phyloP scores from a whole-genome alignment of 352 stramenopile genomes.

The Phytophthora capsici region DNA sequence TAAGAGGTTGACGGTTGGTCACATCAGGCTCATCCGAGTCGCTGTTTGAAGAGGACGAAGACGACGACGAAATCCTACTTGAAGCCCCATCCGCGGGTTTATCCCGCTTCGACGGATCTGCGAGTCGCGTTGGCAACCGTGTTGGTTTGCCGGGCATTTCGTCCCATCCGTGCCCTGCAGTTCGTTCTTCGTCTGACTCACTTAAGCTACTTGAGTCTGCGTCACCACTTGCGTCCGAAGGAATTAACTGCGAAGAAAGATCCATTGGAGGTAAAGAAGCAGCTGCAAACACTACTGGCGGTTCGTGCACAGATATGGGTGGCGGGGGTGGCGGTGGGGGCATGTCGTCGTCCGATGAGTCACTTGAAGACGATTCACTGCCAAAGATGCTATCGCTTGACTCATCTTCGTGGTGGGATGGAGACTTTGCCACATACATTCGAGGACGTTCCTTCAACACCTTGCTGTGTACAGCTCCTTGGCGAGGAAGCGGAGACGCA shows the following conservation, averaged over 20 bases:
- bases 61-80: conserved; percentile 16
- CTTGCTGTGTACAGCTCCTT: conserved; percentile 38
- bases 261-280: conserved; percentile 19
- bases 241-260: conserved; percentile 38
- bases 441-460: conserved; percentile 69
- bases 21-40: conserved; percentile 33
- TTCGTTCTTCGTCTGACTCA: conserved; percentile 45
- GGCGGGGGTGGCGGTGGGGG: conserved; percentile 58
- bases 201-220: conserved; percentile 59
- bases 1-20: conserved; percentile 21
- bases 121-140: conserved; percentile 28
- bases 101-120: conserved; percentile 4
- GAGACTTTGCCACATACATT: conserved; percentile 81
- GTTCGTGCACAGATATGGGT: conserved; percentile 27
- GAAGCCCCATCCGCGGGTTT: background rate
- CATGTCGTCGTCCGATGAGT: conserved; percentile 57
- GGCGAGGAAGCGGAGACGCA: conserved; percentile 35
- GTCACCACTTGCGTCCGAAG: conserved; percentile 54
- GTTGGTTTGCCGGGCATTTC: conserved; percentile 7
- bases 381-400: conserved; percentile 90
- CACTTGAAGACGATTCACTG: conserved; percentile 64
- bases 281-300: conserved; percentile 12
- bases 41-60: conserved; percentile 39
- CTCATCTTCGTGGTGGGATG: conserved; percentile 75
- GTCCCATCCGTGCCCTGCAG: conserved; percentile 10